Percentiles rank a stretch among this genome's conserved stretches.
Evolutionary conservation across 2,329 filamentous ascomycete species (phyloP).

Genomic region (Lecanicillium sp.): DNA sequence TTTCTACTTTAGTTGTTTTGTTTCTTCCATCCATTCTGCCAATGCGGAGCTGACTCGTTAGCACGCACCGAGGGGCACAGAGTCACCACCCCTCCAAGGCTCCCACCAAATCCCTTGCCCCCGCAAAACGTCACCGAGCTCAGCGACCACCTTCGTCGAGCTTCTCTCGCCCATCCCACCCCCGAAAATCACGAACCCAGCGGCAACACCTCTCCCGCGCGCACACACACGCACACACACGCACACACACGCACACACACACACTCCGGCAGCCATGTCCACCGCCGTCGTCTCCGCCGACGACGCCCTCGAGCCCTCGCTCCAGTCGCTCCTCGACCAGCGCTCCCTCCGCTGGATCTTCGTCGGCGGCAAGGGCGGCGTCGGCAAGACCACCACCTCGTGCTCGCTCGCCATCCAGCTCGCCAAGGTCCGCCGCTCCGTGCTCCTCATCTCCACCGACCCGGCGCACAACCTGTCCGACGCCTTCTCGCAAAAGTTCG

Average conservation of each 20-base stretch:
- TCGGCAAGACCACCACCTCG: conserved; percentile 98
- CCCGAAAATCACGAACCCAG: too few relatives aligned
- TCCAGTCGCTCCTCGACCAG: conserved; percentile 93
- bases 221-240: neutral
- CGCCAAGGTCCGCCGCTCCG: conserved; percentile 87
- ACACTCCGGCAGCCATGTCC: conserved; percentile 29
- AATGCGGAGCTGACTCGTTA: neutral
- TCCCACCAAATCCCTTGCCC: neutral
- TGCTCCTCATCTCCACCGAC: conserved; percentile 96
- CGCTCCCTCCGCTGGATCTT: conserved; percentile 97
- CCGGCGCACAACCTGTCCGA: conserved; percentile 97
- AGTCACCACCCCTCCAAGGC: neutral
- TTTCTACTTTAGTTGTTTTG: neutral
- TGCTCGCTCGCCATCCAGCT: conserved; percentile 98
- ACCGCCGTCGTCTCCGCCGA: conserved; percentile 42
- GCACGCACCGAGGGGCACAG: neutral
- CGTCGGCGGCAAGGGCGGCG: conserved; percentile 95
- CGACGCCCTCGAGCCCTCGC: conserved; percentile 80
- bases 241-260: neutral
- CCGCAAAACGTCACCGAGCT: neutral
- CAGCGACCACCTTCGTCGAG: neutral
- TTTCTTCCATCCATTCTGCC: neutral
- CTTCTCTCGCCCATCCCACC: neutral
- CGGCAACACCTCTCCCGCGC: neutral
- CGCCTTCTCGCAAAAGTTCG: conserved; percentile 98